Conservation (phyloP, 2,329 filamentous ascomycete genomes). For the Magnaporthales sp. region DNA sequence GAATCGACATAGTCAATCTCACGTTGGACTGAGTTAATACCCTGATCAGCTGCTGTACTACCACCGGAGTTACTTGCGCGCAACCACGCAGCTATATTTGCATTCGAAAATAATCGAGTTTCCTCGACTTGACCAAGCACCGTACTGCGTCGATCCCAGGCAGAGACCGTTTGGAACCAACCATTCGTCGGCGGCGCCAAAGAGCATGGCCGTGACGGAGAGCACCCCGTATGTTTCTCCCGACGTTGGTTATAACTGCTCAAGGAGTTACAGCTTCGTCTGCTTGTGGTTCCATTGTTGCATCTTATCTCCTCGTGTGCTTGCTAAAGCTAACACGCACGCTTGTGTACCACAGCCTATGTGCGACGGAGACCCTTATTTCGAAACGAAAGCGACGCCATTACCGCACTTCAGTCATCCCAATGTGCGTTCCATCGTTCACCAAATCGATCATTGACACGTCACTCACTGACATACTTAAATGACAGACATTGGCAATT, state of each 20-base stretch:
- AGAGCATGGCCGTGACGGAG: conserved; percentile 44
- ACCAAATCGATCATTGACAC: not conserved
- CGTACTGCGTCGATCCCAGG: not conserved
- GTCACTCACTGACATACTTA: conserved; percentile 8
- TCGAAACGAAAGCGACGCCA: conserved; percentile 53
- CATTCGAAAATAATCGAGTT: not conserved
- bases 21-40: not conserved
- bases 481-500: conserved; percentile 70
- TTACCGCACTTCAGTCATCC: conserved; percentile 58
- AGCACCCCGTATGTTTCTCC: conserved; percentile 39
- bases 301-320: not conserved
- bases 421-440: conserved; percentile 40
- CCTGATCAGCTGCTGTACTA: not conserved
- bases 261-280: not conserved
- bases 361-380: conserved; percentile 58
- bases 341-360: conserved; percentile 37
- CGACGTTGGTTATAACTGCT: not conserved
- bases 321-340: not conserved
- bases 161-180: not conserved
- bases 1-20: not conserved
- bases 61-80: not conserved
- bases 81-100: not conserved
- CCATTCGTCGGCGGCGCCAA: not conserved
- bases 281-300: not conserved
- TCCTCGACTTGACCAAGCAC: not conserved